Evolutionary conservation across 2,329 filamentous ascomycete species (phyloP), one percentile per base, ranked within the genome.

Genomic region (Ophiocordyceps robertsii): DNA sequence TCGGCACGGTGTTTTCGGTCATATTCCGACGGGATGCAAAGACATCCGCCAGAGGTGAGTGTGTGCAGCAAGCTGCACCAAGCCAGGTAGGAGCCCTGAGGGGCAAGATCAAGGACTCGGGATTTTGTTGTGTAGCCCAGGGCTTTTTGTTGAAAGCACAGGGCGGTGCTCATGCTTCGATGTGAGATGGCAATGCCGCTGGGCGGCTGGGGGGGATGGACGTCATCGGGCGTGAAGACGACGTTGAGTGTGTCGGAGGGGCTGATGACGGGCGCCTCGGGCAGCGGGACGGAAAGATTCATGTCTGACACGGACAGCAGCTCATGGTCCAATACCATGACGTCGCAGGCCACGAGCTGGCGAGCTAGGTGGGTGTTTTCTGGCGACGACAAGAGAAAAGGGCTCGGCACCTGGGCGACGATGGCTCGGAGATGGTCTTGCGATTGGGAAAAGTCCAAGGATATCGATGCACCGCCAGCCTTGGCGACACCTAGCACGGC

Each of bases 401-500:
- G 43, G 17, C 32, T 14, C 9, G 36, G n/a, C 17, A 39, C 24
- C 29, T 32, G 41, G n/a, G 29, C 29, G 30, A 35, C 16, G 29
- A 43, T 39, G 41, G 41, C 36, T 8, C 27, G 27, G 12, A 38
- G 39, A 4, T 17, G 32, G 21, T 37, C 40, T 17, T 19, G 33
- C 9, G 39, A 27, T 29, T 29, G 14, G 3, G 24, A 24, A 29
- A 31, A 14, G 31, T 56, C 51, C 0, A 55, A 31, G 1, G 47
- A 38, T 0, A 52, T 43, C 17, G 49, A 53, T 1, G 50, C 49
- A 10, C 48, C 52, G 6, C 56, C 56, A 1, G 52, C 46, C 43
- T 55, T 56, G 7, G 56, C 38, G 3, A 55, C 46, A 7, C 44
- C 49, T 6, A 54, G 39, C 44, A 55, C 52, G 1, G 54, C 47